Conservation (phyloP, 148 eudicot genomes). For the Amaranthus cruentus region DNA sequence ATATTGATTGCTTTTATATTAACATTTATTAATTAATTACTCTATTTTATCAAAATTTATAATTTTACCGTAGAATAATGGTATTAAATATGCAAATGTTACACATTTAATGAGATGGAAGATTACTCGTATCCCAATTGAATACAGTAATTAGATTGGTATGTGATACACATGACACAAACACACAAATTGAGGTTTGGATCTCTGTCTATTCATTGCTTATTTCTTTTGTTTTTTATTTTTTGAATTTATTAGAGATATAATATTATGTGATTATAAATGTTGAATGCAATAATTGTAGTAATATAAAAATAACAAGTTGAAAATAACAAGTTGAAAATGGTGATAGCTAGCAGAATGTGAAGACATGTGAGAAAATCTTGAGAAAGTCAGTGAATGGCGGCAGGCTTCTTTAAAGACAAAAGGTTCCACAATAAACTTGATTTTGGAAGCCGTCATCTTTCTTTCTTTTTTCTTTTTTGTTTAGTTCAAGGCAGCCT, state of each 20-base stretch:
- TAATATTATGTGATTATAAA: background rate
- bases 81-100: too few relatives aligned
- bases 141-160: background rate
- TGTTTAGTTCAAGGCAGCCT: too few relatives aligned
- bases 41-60: too few relatives aligned
- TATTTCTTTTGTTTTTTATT: background rate
- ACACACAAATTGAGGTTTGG: conserved; percentile 17
- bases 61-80: background rate
- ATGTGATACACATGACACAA: conserved; percentile 13
- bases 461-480: too few relatives aligned
- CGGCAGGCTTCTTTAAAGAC: conserved; percentile 5
- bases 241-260: background rate
- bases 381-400: background rate
- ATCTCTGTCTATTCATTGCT: conserved; percentile 14
- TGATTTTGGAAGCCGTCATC: background rate
- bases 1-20: too few relatives aligned
- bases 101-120: too few relatives aligned
- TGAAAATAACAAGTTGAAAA: background rate
- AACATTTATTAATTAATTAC: too few relatives aligned
- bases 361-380: conserved; percentile 15
- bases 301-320: too few relatives aligned
- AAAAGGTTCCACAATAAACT: background rate
- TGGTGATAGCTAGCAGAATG: background rate
- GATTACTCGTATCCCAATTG: too few relatives aligned
- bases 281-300: background rate